These are phyloP conservation scores for Penicillium simplicissimum DNA, from an alignment of 495 filamentous ascomycete species.

Conservation along the genomic window DNA sequence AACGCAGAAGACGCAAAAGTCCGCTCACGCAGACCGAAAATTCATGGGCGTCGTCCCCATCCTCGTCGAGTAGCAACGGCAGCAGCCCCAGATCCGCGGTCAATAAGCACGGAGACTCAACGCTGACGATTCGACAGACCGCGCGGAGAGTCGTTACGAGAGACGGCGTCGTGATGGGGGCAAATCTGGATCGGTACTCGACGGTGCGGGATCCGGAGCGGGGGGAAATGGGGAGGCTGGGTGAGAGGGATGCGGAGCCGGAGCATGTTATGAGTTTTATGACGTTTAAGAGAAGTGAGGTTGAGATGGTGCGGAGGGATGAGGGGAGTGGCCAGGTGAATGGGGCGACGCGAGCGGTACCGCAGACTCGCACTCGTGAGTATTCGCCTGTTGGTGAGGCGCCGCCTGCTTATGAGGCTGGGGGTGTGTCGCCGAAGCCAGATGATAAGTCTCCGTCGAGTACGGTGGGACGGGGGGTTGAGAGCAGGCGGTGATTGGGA, in stretches of 20 bases:
- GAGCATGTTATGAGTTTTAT: constrained; percentile 43
- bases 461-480: constrained; percentile 3
- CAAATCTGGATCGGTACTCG: constrained; percentile 31
- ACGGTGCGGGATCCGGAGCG: neutral
- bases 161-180: constrained; percentile 32
- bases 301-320: constrained; percentile 7
- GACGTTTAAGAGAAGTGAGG: constrained; percentile 21
- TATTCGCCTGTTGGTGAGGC: no score
- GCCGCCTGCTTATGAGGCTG: constrained; percentile 21
- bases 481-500: neutral
- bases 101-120: neutral
- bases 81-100: neutral
- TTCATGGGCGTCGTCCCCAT: neutral
- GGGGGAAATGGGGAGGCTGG: neutral
- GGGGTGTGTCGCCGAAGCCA: neutral
- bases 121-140: neutral
- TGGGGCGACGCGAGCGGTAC: neutral
- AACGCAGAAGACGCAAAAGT: constrained; percentile 14
- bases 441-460: constrained; percentile 20
- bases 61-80: neutral
- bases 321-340: neutral
- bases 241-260: neutral
- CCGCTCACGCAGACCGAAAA: neutral
- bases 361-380: constrained; percentile 1
- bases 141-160: constrained; percentile 24